Evolutionary conservation across 1,284 basidiomycete species (phyloP), one percentile per base, ranked within the genome.

Genomic region (Sporisorium graminicola): DNA sequence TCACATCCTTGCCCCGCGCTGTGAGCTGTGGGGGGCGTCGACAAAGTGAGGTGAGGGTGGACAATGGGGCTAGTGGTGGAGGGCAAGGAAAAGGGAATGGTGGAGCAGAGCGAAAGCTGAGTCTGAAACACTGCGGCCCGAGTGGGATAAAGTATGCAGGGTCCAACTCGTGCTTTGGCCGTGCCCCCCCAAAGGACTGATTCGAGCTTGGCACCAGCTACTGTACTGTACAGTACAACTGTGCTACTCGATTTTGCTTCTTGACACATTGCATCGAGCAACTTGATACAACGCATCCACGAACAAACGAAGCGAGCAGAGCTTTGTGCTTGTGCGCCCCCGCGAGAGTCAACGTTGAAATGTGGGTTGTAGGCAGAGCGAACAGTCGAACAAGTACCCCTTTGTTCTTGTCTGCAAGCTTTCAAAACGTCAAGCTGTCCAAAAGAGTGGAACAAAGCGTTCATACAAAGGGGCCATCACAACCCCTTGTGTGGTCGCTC

Each of bases 401-500:
- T 57, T 57, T 47, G 44, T 57, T n/a, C 27, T 2, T 2, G 18
- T 20, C 20, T 43, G 40, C 14, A 43, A 43, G 40, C 40, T 16
- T 43, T 43, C 44, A 42, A 31, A n/a, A 31, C n/a, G 29, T 35
- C 29, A 47, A 33, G 37, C 55, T 57, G 55, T 57, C 22, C 55
- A 46, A 33, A n/a, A 40, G 37, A 9, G 18, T 24, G 12, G 31
- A 31, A 58, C 57, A 58, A 58, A 58, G 57, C 57, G 40, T 58
- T 31, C 27, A 31, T n/a, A 57, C 55, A 57, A 57, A 57, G 55
- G 55, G 40, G 55, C n/a, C n/a, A n/a, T n/a, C n/a, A n/a, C n/a
- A n/a, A n/a, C n/a, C n/a, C n/a, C n/a, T n/a, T n/a, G n/a, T n/a
- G n/a, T n/a, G n/a, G n/a, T n/a, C n/a, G n/a, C n/a, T n/a, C n/a